Conservation (phyloP, 2,329 filamentous ascomycete genomes). For the Zymoseptoria tritici region DNA sequence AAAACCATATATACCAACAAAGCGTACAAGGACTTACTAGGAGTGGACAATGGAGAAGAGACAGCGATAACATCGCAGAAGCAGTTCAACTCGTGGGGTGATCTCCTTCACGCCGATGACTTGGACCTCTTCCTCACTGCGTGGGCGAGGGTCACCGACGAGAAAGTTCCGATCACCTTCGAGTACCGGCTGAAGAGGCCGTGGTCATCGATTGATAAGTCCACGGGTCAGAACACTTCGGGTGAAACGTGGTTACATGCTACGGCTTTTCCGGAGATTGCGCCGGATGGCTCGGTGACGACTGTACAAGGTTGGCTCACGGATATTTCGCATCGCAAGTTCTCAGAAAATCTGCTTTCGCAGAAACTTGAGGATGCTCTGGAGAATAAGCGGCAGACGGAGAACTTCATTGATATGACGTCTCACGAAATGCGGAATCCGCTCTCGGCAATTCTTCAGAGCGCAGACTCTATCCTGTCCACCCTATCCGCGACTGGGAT, state of each 20-base stretch:
- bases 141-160: conserved; percentile 27
- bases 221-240: conserved; percentile 20
- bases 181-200: conserved; percentile 33
- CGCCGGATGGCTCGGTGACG: conserved; percentile 22
- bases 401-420: conserved; percentile 34
- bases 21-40: conserved; percentile 33
- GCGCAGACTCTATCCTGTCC: conserved; percentile 37
- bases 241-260: conserved; percentile 29
- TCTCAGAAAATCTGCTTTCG: conserved; percentile 24
- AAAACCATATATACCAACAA: conserved; percentile 36
- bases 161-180: conserved; percentile 30
- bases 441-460: conserved; percentile 38
- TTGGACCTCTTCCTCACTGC: conserved; percentile 24
- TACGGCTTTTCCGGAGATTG: conserved; percentile 27
- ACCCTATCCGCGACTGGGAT: conserved; percentile 20
- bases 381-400: conserved; percentile 31
- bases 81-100: conserved; percentile 7
- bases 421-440: conserved; percentile 39
- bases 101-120: conserved; percentile 30
- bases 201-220: conserved; percentile 26
- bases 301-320: conserved; percentile 29
- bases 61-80: conserved; percentile 2
- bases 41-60: conserved; percentile 14
- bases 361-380: conserved; percentile 30
- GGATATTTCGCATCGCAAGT: conserved; percentile 30